Conservation (phyloP, 2,329 filamentous ascomycete species). For the Blastomyces parvus region DNA sequence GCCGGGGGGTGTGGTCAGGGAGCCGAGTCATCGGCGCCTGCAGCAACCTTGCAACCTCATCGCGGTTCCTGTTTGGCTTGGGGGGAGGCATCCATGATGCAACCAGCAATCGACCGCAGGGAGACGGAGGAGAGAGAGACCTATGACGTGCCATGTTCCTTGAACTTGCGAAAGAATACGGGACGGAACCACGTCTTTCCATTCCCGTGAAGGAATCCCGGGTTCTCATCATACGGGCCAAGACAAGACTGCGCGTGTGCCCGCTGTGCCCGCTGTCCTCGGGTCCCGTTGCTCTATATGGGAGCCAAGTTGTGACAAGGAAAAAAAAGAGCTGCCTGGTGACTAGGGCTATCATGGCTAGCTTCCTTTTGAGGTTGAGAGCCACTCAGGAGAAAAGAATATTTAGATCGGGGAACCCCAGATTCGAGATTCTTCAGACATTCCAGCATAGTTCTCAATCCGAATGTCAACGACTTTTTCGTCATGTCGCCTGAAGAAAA, state of each 20-base stretch:
- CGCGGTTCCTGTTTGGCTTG: no score
- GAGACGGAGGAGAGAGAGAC: no score
- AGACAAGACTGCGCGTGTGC: not conserved
- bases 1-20: no score
- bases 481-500: conserved; percentile 2
- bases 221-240: not conserved
- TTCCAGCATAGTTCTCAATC: not conserved
- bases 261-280: conserved; percentile 1
- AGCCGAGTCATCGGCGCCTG: no score
- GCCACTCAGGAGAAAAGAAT: not conserved
- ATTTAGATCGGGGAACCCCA: not conserved
- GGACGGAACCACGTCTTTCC: not conserved
- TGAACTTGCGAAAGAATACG: not conserved
- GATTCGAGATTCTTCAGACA: not conserved
- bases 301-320: not conserved
- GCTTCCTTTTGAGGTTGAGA: no score
- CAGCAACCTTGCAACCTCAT: no score
- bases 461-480: not conserved
- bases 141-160: no score
- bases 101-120: no score
- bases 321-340: not conserved
- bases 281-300: not conserved
- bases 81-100: no score
- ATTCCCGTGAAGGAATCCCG: not conserved
- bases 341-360: not conserved